phyloP scores from a whole-genome alignment of 2,329 filamentous ascomycete genomes.

The Lasiodiplodia hormozganensis region DNA sequence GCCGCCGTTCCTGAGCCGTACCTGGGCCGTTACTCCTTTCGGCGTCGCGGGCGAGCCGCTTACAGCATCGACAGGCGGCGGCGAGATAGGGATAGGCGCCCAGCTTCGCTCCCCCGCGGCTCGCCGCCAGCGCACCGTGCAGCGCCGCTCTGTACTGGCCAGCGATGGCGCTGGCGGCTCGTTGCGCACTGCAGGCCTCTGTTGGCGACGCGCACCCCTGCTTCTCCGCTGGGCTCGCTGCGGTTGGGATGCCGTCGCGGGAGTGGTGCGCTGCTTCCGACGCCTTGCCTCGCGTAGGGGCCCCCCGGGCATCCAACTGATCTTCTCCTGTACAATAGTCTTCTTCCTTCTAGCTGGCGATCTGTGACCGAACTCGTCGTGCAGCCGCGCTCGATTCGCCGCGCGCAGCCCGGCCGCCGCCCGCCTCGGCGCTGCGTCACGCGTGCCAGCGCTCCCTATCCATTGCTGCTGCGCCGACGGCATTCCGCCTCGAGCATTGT shows the following conservation, averaged over 20 bases:
- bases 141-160: not conserved
- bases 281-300: slow-evolving; percentile 18
- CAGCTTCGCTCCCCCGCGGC: slow-evolving; percentile 6
- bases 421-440: not conserved
- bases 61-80: not conserved
- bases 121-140: slow-evolving; percentile 15
- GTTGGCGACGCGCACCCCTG: slow-evolving; percentile 11
- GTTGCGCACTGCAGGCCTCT: not conserved
- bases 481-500: slow-evolving; percentile 7
- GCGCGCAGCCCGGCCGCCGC: not conserved
- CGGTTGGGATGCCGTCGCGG: slow-evolving; percentile 9
- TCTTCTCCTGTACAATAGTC: slow-evolving; percentile 14
- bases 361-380: slow-evolving; percentile 7
- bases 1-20: slow-evolving; percentile 15
- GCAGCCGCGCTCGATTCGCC: slow-evolving; percentile 1
- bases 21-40: slow-evolving; percentile 8
- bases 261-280: slow-evolving; percentile 12
- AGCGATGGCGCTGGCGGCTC: slow-evolving; percentile 1
- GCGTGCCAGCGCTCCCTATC: not conserved
- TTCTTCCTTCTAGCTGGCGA: slow-evolving; percentile 17
- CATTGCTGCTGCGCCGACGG: not conserved
- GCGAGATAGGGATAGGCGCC: slow-evolving; percentile 22
- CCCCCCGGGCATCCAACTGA: not conserved
- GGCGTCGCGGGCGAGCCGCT: slow-evolving; percentile 2
- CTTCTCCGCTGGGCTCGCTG: not conserved